Conservation (phyloP, 2,329 filamentous ascomycete genomes). For the Alternaria panax region DNA sequence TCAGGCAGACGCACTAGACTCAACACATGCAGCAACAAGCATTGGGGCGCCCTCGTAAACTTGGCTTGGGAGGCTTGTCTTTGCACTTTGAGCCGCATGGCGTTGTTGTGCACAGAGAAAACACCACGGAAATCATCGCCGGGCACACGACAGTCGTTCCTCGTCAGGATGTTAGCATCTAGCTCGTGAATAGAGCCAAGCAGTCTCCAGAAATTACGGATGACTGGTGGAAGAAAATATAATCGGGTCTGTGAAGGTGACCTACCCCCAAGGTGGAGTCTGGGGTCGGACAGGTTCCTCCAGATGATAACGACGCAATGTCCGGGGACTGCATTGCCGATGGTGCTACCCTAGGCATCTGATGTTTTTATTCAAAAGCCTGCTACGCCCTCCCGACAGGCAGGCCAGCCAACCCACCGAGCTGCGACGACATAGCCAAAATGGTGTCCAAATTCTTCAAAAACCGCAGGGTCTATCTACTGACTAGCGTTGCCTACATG, state of each 20-base stretch:
- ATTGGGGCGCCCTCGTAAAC: slow-evolving; percentile 7
- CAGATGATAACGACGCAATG: slow-evolving; percentile 9
- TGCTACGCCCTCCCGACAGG: neutral
- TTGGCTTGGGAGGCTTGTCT: slow-evolving; percentile 12
- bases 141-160: neutral
- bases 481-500: slow-evolving; percentile 18
- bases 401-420: neutral
- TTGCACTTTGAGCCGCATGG: slow-evolving; percentile 1
- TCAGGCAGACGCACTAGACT: slow-evolving; percentile 2
- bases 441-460: slow-evolving; percentile 18
- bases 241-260: slow-evolving; percentile 8
- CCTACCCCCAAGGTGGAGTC: slow-evolving; percentile 8
- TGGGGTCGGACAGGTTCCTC: slow-evolving; percentile 12
- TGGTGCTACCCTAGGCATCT: slow-evolving; percentile 2
- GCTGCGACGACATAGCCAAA: slow-evolving; percentile 8
- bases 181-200: neutral
- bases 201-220: neutral
- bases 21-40: slow-evolving; percentile 13
- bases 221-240: slow-evolving; percentile 16
- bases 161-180: neutral
- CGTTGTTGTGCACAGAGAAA: neutral
- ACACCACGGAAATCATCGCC: neutral
- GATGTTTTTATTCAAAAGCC: slow-evolving; percentile 5
- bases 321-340: slow-evolving; percentile 2
- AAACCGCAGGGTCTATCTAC: slow-evolving; percentile 15